A percentile compares a stretch with the other conserved stretches of the same genome.
phyloP scores from a whole-genome alignment of 2,329 filamentous ascomycete genomes.

The Hypomyces rosellus region DNA sequence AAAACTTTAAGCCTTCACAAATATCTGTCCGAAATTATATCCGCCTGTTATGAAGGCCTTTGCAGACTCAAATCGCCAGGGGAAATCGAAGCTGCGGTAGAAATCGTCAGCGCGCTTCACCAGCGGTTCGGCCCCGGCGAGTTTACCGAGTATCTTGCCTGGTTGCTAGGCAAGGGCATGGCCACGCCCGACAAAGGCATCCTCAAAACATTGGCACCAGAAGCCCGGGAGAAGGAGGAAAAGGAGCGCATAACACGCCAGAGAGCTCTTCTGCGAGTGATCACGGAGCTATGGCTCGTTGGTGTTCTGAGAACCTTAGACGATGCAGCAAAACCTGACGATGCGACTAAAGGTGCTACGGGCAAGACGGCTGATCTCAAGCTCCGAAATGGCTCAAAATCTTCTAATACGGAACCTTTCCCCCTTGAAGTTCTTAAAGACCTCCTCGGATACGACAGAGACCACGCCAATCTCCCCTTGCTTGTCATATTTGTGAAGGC shows the following conservation, averaged over 20 bases:
- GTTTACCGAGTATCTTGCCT: slow-evolving; percentile 86
- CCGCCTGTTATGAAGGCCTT: slow-evolving; percentile 89
- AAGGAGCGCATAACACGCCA: slow-evolving; percentile 87
- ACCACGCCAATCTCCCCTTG: slow-evolving; percentile 84
- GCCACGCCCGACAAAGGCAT: slow-evolving; percentile 81
- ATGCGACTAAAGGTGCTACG: slow-evolving; percentile 54
- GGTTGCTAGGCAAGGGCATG: slow-evolving; percentile 86
- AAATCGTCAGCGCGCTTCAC: slow-evolving; percentile 91
- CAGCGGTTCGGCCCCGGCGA: slow-evolving; percentile 87
- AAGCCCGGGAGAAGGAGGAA: slow-evolving; percentile 89
- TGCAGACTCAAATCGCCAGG: slow-evolving; percentile 85
- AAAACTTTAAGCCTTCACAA: slow-evolving; percentile 87
- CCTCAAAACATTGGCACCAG: slow-evolving; percentile 70
- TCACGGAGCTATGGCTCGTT: slow-evolving; percentile 94
- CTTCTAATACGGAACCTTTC: slow-evolving; percentile 75
- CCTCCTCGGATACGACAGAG: slow-evolving; percentile 84
- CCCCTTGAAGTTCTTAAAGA: slow-evolving; percentile 98
- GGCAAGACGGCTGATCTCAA: slow-evolving; percentile 58
- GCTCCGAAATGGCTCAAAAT: slow-evolving; percentile 49
- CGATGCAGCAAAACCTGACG: slow-evolving; percentile 56
- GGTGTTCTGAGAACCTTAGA: slow-evolving; percentile 77
- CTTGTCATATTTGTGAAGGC: slow-evolving; percentile 94
- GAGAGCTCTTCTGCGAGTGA: slow-evolving; percentile 76
- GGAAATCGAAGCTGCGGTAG: slow-evolving; percentile 87
- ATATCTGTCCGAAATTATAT: slow-evolving; percentile 94